phyloP scores from a whole-genome alignment of 2,329 filamentous ascomycete genomes.

The Dactylonectria macrodidyma region DNA sequence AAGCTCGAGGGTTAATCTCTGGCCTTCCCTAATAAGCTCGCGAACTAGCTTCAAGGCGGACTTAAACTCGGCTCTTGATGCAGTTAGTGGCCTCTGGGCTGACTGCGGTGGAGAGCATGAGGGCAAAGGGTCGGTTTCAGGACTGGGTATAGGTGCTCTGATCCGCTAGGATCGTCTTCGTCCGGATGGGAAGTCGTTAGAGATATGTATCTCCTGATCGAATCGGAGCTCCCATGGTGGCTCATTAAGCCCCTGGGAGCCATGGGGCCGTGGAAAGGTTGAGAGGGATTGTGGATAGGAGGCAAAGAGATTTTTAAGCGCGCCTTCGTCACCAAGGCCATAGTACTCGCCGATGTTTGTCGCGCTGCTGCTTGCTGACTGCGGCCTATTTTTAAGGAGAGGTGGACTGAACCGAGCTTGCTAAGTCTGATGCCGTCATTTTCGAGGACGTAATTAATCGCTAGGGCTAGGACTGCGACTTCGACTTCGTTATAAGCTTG shows the following conservation, averaged over 20 bases:
- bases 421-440: no score
- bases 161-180: not conserved
- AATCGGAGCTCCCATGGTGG: not conserved
- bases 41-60: not conserved
- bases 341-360: no score
- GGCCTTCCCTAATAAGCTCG: constrained; percentile 3
- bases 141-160: constrained; percentile 8
- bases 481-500: no score
- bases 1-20: constrained; percentile 16
- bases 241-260: constrained; percentile 2
- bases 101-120: constrained; percentile 2
- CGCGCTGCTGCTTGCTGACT: no score
- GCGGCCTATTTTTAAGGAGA: no score
- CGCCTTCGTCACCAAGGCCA: no score
- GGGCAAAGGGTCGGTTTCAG: constrained; percentile 2
- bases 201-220: not conserved
- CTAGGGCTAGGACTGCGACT: no score
- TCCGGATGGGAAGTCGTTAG: constrained; percentile 2
- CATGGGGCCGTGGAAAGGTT: not conserved
- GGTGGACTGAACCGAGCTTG: no score
- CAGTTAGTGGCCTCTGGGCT: constrained; percentile 2
- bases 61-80: constrained; percentile 12
- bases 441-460: no score
- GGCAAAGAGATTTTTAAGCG: no score
- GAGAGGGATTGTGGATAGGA: no score